Evolutionary conservation across 148 eudicot genomes (phyloP).

Genomic region (Silene latifolia): DNA sequence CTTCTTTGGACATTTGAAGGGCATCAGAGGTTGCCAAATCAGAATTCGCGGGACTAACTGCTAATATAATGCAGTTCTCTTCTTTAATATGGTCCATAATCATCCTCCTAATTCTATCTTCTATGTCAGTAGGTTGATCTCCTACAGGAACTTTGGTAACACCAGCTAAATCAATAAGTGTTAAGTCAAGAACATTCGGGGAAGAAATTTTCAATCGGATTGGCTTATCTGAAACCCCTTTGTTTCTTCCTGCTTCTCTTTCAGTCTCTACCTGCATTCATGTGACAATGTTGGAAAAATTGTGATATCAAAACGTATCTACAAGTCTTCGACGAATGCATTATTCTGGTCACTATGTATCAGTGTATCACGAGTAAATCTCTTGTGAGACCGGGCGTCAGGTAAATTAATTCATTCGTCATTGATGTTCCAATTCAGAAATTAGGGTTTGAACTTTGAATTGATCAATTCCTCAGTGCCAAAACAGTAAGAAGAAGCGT

Average conservation of each 20-base stretch:
- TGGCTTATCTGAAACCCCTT: constrained; percentile 66
- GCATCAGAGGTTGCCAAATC: constrained; percentile 63
- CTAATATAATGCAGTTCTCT: constrained; percentile 36
- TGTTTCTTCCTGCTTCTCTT: constrained; percentile 64
- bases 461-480: too few relatives aligned
- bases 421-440: too few relatives aligned
- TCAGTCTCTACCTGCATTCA: constrained; percentile 58
- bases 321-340: too few relatives aligned
- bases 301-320: background rate
- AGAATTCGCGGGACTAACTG: constrained; percentile 56
- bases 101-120: constrained; percentile 68
- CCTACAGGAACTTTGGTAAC: constrained; percentile 82
- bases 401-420: too few relatives aligned
- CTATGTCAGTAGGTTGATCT: constrained; percentile 83
- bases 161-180: constrained; percentile 77
- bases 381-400: too few relatives aligned
- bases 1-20: constrained; percentile 46
- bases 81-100: constrained; percentile 59
- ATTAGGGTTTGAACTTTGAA: too few relatives aligned
- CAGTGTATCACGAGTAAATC: constrained; percentile 17
- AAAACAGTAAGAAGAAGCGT: too few relatives aligned
- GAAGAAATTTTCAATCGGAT: constrained; percentile 70
- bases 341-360: too few relatives aligned
- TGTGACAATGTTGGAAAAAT: background rate
- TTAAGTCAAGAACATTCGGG: constrained; percentile 72